Evolutionary conservation across 257 asterid species (phyloP), one percentile per base, ranked within the genome.

Genomic region (Echites panduratus): DNA sequence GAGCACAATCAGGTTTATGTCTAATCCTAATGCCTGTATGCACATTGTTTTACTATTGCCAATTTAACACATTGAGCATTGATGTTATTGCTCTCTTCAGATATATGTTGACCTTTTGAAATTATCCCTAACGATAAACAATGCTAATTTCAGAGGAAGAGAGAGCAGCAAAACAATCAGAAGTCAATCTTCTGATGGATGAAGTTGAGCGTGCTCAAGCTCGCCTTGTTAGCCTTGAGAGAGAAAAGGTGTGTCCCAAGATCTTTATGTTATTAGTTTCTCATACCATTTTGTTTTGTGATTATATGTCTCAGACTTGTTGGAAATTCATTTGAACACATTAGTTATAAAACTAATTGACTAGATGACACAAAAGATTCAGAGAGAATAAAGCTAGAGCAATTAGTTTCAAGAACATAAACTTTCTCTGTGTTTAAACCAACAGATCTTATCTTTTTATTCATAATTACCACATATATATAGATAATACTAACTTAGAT

Each of bases 201-300:
- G 99, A 95, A 87, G 93, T 95, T 81, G 99, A 95, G 71, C 90
- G 92, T 56, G 99, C 99, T 75, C 99, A 95, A 81, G 75, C 92
- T 76, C 97, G 97, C 77, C 99, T 95, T 72, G 80, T 82, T 75
- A 89, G 97, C 81, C 99, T 95, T 65, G 98, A 95, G 77, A 95
- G 99, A 84, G 97, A 95, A 82, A 95, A 92, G 99, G 99, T 92
- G 58, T 78, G 79, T 70, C 19, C 13, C 40, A 47, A 64, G n/a
- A 19, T 64, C 69, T 64, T 22, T 64, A 35, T 63, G 14, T 47
- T 63, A 17, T 20, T 58, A 26, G 16, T 32, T 10, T 73, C 76
- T 66, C 65, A 3, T 35, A 38, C 17, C 14, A n/a, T 38, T 7
- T 64, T 38, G 49, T 64, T 64, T 38, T 61, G 29, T 61, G 49